Evolutionary conservation across 1,284 basidiomycete species (phyloP), one percentile per base, ranked within the genome.

Genomic region (Ustilago trichophora): DNA sequence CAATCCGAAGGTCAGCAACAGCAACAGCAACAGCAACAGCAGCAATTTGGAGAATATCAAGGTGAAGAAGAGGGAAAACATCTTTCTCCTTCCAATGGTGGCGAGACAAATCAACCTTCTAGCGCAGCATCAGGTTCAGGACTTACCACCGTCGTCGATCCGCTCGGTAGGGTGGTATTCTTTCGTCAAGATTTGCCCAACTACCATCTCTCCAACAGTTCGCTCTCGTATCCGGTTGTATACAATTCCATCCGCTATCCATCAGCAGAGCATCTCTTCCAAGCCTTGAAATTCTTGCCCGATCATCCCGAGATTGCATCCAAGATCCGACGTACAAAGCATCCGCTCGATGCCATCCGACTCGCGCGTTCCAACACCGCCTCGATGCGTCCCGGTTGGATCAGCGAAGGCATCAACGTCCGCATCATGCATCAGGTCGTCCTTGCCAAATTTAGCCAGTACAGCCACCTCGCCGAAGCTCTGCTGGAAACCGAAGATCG

Each of bases 181-280:
- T 73, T 47, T 41, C 48, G 50, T 2, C 50, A 53, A n/a, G 62
- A 53, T 22, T 31, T 43, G n/a, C 46, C 63, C 15, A 73, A 71
- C 59, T 77, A 54, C 31, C 74, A 57, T 55, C 72, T 77, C 16
- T 71, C 56, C 54, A 73, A 75, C 45, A n/a, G n/a, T n/a, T 38
- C 59, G 6, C 45, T 53, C 24, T 11, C 50, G 19, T 51, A 73
- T 41, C 49, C 72, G 4, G 55, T 77, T 11, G 27, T 36, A 27
- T 45, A 48, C 34, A 73, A 77, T 42, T 46, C 45, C 21, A 45
- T 69, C 8, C 42, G 50, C 6, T 77, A 77, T 37, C 46, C 72
- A 0, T 73, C 76, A 0, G 69, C 76, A 2, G 75, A 76, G 41
- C 75, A 76, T 48, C 52, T 75, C 4, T 76, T 76, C 52, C 75